Base-by-base conservation (phyloP, 805 yeast genomes). In the Huiozyma naganishii region DNA sequence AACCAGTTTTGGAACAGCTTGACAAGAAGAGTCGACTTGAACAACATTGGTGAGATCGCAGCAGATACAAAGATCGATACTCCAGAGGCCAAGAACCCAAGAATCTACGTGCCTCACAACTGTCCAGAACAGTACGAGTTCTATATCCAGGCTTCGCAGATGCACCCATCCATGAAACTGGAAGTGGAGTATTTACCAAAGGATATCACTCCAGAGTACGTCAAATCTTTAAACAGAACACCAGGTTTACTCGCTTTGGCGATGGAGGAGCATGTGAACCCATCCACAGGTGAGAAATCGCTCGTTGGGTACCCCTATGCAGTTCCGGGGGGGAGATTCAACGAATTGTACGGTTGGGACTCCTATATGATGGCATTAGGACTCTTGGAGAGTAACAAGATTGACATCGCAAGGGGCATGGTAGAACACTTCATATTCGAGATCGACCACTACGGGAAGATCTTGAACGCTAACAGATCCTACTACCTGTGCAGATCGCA, bases 341-440 rank as follows among this genome's bases (percentile, higher is more conserved):
- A 92, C 66, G 98, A 90, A 65, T 73, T 88, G 46, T 90, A 92
- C 57, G 98, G 97, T 11, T 90, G 98, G 98, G 98, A 90, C 62
- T 87, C 96, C 2, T 90, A 92, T 58, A 84, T 92, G 82, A 88
- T 82, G 58, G 76, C 92, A 0, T 63, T 88, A 27, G 98, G 97
- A 1, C 69, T 92, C 36, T 61, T 92, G 27, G 72, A 75, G 28
- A 83, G 83, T 55, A 75, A 73, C 36, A 71, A 77, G 41, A 62
- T 78, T 17, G 83, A 80, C 36, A 70, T 89, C 32, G 90, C 95
- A 7, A 71, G 80, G 52, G 95, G 95, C 0, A 86, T 90, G 90
- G 85, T 89, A 9, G 89, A 83, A 59, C 89, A 90, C 63, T 89
- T 88, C 59, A 80, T 87, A 44, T 92, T 81, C 64, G 96, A 92